Base-by-base conservation (phyloP, 2,329 filamentous ascomycete species). In the Diaporthe australafricana region DNA sequence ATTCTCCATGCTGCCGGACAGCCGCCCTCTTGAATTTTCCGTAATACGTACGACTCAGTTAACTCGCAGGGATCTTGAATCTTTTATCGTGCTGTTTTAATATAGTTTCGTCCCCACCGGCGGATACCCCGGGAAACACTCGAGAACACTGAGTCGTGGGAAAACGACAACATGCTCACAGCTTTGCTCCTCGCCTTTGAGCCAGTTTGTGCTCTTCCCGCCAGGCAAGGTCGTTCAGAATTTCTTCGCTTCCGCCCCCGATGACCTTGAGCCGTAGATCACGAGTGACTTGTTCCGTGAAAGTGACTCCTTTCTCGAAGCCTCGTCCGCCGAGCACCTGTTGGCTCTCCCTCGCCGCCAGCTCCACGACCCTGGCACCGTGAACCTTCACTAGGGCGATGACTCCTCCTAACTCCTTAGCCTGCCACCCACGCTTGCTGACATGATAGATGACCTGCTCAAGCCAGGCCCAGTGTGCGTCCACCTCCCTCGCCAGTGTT, bases 391-490 rank as follows among this genome's bases (percentile, higher is more conserved):
- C 73, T 47, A 82, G 75, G 0, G 81, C 81, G 12, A 81, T 77
- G 12, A 77, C 74, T 11, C 77, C 75, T 0, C 78, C 80, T 45
- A 82, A 70, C 20, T 80, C 81, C 73, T 80, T 78, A 78, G 70
- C 83, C 76, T 74, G 73, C 72, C 75, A 75, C 22, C 76, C 77
- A 0, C 74, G 69, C 3, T 75, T 47, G 70, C 87, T 82, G 53
- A 88, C 82, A 56, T 88, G 87, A 76, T 87, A 88, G 6, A 87
- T 88, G 3, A 91, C 80, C 77, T 91, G 89, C 75, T 92, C 90
- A 71, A 91, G 78, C 81, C 89, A 91, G 0, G 89, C 87, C 79
- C 88, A 89, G 56, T 89, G 87, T 0, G 87, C 86, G 74, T 91
- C 90, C n/a, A 92, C 86, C 74, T 87, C 84, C 14, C 87, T 83